Evolutionary conservation across 2,329 filamentous ascomycete species (phyloP).

Genomic region (Fusarium pseudoanthophilum): DNA sequence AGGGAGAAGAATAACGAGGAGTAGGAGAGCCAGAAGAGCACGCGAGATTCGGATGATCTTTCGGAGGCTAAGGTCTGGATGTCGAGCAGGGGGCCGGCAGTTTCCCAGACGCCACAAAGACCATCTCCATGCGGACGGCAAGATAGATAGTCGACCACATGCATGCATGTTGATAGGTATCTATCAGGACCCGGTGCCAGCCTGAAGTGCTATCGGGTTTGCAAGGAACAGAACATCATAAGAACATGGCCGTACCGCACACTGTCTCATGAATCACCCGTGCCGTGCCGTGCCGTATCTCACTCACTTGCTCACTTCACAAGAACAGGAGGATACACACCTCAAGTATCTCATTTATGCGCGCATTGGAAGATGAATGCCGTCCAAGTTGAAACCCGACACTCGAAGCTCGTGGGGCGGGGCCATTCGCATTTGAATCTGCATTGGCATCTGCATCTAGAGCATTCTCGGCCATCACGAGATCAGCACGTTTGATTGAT

Average conservation of each 20-base stretch:
- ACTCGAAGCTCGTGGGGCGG: constrained; percentile 33
- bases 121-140: background rate
- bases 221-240: background rate
- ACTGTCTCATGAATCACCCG: constrained; percentile 10
- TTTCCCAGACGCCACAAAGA: constrained; percentile 23
- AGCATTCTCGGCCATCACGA: constrained; percentile 14
- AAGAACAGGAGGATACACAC: constrained; percentile 47
- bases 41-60: constrained; percentile 30
- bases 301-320: background rate
- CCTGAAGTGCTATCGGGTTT: background rate
- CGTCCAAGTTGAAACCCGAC: constrained; percentile 33
- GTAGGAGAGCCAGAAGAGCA: constrained; percentile 15
- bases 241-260: background rate
- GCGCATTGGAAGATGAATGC: constrained; percentile 51
- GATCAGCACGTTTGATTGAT: constrained; percentile 7
- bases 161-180: background rate
- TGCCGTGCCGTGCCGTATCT: background rate
- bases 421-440: background rate
- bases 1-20: constrained; percentile 2
- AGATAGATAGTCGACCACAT: background rate
- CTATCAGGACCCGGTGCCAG: background rate
- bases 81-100: constrained; percentile 29
- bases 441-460: constrained; percentile 11
- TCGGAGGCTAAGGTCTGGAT: constrained; percentile 24
- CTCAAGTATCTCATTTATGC: constrained; percentile 60